Conservation (phyloP, 768 basidiomycete species). For the Harrya chromipes region DNA sequence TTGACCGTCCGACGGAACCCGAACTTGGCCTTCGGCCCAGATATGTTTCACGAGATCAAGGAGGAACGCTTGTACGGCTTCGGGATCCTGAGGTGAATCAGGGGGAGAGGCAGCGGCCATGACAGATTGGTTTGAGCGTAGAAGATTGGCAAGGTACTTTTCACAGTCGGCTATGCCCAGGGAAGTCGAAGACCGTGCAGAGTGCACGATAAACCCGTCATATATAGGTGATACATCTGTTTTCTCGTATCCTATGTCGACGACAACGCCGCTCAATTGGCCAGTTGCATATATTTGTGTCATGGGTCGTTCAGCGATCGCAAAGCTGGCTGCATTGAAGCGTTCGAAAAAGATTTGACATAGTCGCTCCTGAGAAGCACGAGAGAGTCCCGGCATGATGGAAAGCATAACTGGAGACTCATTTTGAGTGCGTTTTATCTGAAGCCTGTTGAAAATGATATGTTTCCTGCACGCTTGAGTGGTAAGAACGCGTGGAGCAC, state of each 20-base stretch:
- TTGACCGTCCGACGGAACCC: constrained; percentile 73
- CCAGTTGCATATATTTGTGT: constrained; percentile 80
- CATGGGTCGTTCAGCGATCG: constrained; percentile 78
- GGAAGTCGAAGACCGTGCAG: constrained; percentile 51
- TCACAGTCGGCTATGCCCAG: constrained; percentile 74
- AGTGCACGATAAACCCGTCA: constrained; percentile 63
- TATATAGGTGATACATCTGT: constrained; percentile 79
- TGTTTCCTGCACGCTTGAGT: constrained; percentile 62
- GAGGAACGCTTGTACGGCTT: constrained; percentile 48
- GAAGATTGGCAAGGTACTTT: constrained; percentile 67
- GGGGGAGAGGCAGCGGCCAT: constrained; percentile 56
- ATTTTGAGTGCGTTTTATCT: constrained; percentile 78
- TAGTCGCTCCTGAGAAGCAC: constrained; percentile 64
- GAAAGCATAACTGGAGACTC: constrained; percentile 84
- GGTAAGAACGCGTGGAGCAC: constrained; percentile 4
- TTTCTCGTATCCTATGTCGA: constrained; percentile 75
- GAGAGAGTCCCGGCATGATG: constrained; percentile 61
- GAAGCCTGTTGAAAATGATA: constrained; percentile 69
- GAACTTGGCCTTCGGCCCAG: constrained; percentile 62
- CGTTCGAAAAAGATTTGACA: constrained; percentile 90
- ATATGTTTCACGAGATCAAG: constrained; percentile 64
- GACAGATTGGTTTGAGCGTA: constrained; percentile 67
- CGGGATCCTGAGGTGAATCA: constrained; percentile 44
- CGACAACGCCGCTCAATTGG: constrained; percentile 66
- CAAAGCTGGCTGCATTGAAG: constrained; percentile 84